Evolutionary conservation across 106 monocot genomes (phyloP).

Genomic region (Platanthera guangdongensis): DNA sequence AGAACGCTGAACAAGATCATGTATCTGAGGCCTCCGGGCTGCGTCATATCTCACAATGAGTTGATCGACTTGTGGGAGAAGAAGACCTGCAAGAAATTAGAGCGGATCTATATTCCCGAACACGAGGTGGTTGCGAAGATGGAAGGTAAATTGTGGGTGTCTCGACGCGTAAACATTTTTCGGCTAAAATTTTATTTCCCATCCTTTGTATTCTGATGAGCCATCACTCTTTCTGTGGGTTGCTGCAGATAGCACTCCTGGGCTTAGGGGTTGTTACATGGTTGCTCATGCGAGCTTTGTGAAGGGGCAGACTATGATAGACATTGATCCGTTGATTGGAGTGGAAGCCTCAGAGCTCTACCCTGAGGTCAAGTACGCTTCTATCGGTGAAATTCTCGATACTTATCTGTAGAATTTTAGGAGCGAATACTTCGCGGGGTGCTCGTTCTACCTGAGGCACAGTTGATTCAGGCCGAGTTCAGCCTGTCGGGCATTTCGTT

Average conservation of each 20-base stretch:
- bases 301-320: constrained; percentile 25
- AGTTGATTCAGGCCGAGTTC: no score
- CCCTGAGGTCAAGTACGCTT: constrained; percentile 44
- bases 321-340: constrained; percentile 35
- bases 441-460: no score
- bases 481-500: no score
- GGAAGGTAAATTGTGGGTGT: constrained; percentile 13
- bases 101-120: constrained; percentile 39
- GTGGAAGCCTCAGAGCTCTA: constrained; percentile 54
- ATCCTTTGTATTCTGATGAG: no score
- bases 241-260: constrained; percentile 18
- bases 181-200: neutral
- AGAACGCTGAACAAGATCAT: constrained; percentile 54
- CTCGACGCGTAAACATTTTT: neutral
- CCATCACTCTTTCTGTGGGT: neutral
- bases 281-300: constrained; percentile 23
- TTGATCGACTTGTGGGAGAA: constrained; percentile 43
- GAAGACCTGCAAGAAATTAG: constrained; percentile 34
- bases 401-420: constrained; percentile 6
- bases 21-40: constrained; percentile 34
- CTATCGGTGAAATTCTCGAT: constrained; percentile 34
- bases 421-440: neutral
- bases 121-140: constrained; percentile 29
- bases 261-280: constrained; percentile 1
- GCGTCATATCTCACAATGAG: constrained; percentile 31